Conservation (phyloP, 768 basidiomycete genomes). For the Suillus fuscotomentosus region DNA sequence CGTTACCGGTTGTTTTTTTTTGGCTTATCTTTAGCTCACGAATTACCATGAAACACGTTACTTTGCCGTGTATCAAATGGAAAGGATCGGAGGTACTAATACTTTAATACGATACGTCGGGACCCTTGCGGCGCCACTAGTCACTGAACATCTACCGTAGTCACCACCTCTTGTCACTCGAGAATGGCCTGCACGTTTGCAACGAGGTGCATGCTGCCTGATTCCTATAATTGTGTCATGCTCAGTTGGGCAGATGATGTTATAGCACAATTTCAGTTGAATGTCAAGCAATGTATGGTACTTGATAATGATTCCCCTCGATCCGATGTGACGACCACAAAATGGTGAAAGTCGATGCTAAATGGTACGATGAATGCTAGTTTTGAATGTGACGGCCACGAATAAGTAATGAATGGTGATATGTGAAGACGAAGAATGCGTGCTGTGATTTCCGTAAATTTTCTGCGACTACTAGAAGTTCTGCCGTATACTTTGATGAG, state of each 20-base stretch:
- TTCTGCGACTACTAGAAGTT: slow-evolving; percentile 23
- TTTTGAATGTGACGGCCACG: slow-evolving; percentile 21
- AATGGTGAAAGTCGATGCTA: slow-evolving; percentile 17
- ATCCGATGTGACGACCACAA: slow-evolving; percentile 13
- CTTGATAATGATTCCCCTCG: slow-evolving; percentile 14
- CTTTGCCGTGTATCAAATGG: slow-evolving; percentile 13
- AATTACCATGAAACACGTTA: slow-evolving; percentile 15
- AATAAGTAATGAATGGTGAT: slow-evolving; percentile 34
- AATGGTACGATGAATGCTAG: slow-evolving; percentile 24
- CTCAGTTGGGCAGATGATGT: not conserved
- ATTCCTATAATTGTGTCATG: not conserved
- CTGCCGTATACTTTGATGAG: slow-evolving; percentile 30
- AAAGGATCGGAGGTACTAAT: not conserved
- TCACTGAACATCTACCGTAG: not conserved
- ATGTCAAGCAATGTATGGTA: slow-evolving; percentile 4
- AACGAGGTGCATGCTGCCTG: not conserved
- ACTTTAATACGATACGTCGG: not conserved
- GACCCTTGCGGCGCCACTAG: not conserved
- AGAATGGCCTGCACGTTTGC: not conserved
- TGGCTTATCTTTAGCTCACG: slow-evolving; percentile 8
- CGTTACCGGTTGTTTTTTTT: not conserved
- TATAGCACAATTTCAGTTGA: not conserved
- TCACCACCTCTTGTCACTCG: not conserved
- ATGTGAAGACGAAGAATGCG: slow-evolving; percentile 19
- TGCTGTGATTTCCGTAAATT: slow-evolving; percentile 35